phyloP scores from a whole-genome alignment of 23 red algal species.

The Cyanidioschyzon merolae region DNA sequence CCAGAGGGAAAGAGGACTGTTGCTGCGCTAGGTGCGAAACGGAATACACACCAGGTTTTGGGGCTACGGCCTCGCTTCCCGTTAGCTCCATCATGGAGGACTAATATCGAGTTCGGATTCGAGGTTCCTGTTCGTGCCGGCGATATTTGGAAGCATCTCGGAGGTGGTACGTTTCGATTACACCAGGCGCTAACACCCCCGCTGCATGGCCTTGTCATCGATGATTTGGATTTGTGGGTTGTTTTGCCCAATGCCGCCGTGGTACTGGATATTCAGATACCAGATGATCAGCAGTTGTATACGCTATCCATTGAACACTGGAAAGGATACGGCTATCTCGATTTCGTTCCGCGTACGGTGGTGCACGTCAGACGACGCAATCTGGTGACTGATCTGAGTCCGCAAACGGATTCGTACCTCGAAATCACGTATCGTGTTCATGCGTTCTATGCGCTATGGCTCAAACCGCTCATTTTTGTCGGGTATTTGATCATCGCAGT shows the following conservation, averaged over 20 bases:
- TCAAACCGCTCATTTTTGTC: background rate
- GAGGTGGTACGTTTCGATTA: background rate
- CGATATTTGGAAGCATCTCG: background rate
- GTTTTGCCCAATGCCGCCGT: background rate
- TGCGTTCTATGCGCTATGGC: background rate
- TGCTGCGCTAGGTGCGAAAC: background rate
- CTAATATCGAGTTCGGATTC: constrained; percentile 3
- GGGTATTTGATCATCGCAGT: background rate
- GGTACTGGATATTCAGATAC: background rate
- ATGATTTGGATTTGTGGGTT: constrained; percentile 4
- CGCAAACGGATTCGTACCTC: background rate
- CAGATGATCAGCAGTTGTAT: background rate
- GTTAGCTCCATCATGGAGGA: background rate
- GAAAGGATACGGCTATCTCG: background rate
- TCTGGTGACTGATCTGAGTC: background rate
- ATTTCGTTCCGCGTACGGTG: constrained; percentile 5
- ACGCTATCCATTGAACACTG: background rate
- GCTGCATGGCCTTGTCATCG: background rate
- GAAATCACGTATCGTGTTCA: background rate
- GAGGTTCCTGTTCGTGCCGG: background rate
- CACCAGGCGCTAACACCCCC: background rate
- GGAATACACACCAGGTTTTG: background rate
- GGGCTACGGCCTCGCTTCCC: constrained; percentile 2
- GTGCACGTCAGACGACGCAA: background rate
- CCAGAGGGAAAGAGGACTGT: background rate